Percentiles rank a stretch among this genome's conserved stretches.
Conservation (phyloP, 805 yeast species). For the Suhomyces xylopsoci region DNA sequence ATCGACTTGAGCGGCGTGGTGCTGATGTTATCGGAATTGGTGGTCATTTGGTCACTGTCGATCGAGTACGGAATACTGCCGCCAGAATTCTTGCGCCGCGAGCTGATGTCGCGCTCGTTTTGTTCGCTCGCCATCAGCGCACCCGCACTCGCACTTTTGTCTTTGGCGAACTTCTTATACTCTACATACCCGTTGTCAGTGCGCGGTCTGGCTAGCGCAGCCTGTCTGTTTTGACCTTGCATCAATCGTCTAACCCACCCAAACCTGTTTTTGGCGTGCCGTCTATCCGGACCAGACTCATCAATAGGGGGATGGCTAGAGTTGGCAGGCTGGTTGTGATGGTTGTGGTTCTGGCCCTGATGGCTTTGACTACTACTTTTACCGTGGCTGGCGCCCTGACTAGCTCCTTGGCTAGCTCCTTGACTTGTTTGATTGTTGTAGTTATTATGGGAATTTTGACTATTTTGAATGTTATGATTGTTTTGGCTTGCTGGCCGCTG, state of each 20-base stretch:
- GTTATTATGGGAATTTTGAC: not conserved
- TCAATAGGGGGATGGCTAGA: not conserved
- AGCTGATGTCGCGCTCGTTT: not conserved
- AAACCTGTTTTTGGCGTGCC: conserved; percentile 31
- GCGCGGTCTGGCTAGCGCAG: conserved; percentile 1
- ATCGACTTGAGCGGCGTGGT: conserved; percentile 49
- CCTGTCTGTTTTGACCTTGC: conserved; percentile 30
- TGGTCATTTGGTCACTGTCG: conserved; percentile 16
- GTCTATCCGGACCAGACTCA: conserved; percentile 17
- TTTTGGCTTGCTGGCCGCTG: not conserved
- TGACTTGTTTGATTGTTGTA: not conserved
- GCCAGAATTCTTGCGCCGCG: not conserved
- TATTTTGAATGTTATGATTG: not conserved
- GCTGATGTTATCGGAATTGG: conserved; percentile 39
- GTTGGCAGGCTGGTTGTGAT: not conserved
- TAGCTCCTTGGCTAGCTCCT: not conserved
- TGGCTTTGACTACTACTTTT: not conserved
- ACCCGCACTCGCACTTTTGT: not conserved
- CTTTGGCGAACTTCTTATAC: not conserved
- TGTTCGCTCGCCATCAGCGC: not conserved
- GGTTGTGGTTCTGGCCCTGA: not conserved
- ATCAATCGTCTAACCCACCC: conserved; percentile 41
- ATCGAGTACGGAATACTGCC: conserved; percentile 6
- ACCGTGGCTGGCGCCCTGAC: not conserved
- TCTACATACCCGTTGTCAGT: not conserved